Conservation (phyloP, 2,329 filamentous ascomycete species). For the Nemania sp. region DNA sequence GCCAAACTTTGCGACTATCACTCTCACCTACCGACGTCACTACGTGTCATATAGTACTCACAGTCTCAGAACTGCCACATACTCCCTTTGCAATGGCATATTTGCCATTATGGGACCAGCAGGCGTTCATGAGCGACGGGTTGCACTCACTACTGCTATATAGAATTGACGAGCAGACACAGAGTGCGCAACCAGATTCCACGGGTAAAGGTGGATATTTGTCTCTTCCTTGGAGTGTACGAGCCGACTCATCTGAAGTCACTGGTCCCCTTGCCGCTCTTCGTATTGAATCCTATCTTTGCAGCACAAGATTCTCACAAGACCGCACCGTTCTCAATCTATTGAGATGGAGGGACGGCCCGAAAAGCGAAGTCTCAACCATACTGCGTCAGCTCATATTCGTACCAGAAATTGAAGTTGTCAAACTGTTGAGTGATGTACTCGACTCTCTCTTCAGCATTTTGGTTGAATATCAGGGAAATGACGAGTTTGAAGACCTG, state of each 20-base stretch:
- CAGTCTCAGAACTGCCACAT: constrained; percentile 81
- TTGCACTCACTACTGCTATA: constrained; percentile 81
- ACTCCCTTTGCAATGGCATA: constrained; percentile 90
- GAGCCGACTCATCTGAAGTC: constrained; percentile 70
- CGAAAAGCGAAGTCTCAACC: constrained; percentile 70
- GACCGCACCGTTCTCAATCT: constrained; percentile 84
- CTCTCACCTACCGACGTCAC: constrained; percentile 80
- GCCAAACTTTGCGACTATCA: constrained; percentile 80
- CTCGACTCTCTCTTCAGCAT: constrained; percentile 91
- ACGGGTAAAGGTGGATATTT: constrained; percentile 85
- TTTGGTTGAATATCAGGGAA: constrained; percentile 85
- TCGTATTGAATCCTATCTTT: constrained; percentile 80
- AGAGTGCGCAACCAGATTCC: constrained; percentile 62
- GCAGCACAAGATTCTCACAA: constrained; percentile 93
- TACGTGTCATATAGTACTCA: constrained; percentile 84
- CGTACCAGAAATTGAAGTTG: constrained; percentile 95
- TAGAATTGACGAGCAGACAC: constrained; percentile 88
- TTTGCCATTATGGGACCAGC: constrained; percentile 90
- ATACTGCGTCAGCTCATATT: constrained; percentile 85
- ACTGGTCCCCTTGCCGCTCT: constrained; percentile 81
- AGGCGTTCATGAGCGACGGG: constrained; percentile 88
- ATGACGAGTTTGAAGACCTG: constrained; percentile 88
- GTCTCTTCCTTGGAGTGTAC: constrained; percentile 75
- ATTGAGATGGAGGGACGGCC: constrained; percentile 80
- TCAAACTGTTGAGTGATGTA: constrained; percentile 88